A percentile compares a stretch with the other conserved stretches of the same genome.
Evolutionary conservation across 2,329 filamentous ascomycete genomes (phyloP).

Genomic region (Diaporthe sp.): DNA sequence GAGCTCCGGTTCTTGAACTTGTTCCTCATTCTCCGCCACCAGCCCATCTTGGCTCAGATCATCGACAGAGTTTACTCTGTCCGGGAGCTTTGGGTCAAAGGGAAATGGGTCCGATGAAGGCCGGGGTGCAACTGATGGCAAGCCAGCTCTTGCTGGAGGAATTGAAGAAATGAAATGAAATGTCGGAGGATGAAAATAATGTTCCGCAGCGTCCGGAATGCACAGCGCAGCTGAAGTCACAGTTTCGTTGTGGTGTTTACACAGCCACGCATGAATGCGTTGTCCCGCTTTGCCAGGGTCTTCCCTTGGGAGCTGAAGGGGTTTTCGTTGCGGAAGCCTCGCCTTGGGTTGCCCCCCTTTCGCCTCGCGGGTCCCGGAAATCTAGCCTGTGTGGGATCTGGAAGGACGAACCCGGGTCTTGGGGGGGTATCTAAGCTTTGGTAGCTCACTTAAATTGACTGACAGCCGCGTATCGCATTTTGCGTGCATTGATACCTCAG

Average conservation of each 20-base stretch:
- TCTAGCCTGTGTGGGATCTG: slow-evolving; percentile 11
- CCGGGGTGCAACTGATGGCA: background rate
- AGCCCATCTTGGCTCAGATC: slow-evolving; percentile 31
- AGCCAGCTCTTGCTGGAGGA: background rate
- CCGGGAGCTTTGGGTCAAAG: background rate
- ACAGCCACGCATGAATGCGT: slow-evolving; percentile 31
- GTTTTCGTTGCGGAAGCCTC: slow-evolving; percentile 16
- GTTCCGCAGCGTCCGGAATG: background rate
- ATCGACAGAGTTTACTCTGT: background rate
- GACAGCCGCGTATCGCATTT: slow-evolving; percentile 11
- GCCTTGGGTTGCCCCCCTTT: background rate
- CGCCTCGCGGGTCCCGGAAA: slow-evolving; percentile 2
- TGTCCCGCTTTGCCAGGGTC: slow-evolving; percentile 24
- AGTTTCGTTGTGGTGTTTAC: slow-evolving; percentile 14
- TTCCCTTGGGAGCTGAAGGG: slow-evolving; percentile 15
- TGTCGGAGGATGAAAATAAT: background rate
- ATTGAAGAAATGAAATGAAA: background rate
- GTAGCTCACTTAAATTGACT: background rate
- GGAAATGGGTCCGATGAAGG: background rate
- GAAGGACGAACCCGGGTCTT: slow-evolving; percentile 14
- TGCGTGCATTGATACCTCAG: slow-evolving; percentile 2
- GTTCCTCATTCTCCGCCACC: slow-evolving; percentile 38
- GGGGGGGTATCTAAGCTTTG: slow-evolving; percentile 7
- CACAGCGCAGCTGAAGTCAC: background rate
- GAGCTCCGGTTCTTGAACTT: slow-evolving; percentile 34